Percentiles rank a stretch among this genome's conserved stretches.
phyloP scores from a whole-genome alignment of 148 eudicot species.

The Drosera capensis region DNA sequence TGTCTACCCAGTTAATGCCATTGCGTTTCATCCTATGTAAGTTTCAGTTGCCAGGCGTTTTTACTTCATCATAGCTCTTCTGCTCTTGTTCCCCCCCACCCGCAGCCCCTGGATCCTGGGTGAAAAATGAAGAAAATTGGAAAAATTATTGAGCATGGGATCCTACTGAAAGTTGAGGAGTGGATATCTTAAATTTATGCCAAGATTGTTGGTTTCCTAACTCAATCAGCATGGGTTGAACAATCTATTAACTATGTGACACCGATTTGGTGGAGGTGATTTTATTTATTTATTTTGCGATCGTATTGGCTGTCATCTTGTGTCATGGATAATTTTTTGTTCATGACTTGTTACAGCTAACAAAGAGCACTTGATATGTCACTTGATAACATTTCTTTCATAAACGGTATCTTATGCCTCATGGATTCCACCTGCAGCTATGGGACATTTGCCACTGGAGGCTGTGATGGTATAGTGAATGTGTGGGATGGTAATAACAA shows the following conservation, averaged over 20 bases:
- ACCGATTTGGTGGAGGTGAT: background rate
- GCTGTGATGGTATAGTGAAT: conserved; percentile 91
- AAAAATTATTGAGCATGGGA: too few relatives aligned
- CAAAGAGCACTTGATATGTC: too few relatives aligned
- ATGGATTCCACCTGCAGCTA: conserved; percentile 36
- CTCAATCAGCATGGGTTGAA: too few relatives aligned
- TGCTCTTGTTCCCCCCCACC: too few relatives aligned
- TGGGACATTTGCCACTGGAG: conserved; percentile 97
- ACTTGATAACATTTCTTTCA: too few relatives aligned
- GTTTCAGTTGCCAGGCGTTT: conserved; percentile 7
- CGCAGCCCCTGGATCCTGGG: too few relatives aligned
- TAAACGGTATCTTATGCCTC: background rate
- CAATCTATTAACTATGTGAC: too few relatives aligned
- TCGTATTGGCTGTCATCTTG: background rate
- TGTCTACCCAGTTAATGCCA: conserved; percentile 89
- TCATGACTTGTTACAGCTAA: too few relatives aligned
- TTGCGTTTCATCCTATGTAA: conserved; percentile 91
- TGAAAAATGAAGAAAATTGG: too few relatives aligned
- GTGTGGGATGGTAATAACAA: conserved; percentile 98
- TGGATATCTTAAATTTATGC: background rate
- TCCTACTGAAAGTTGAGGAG: too few relatives aligned
- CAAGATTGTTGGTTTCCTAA: background rate
- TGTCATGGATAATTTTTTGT: background rate
- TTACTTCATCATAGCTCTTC: too few relatives aligned
- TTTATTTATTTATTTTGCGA: too few relatives aligned